Percentiles rank a stretch among this genome's conserved stretches.
Evolutionary conservation across 2,329 filamentous ascomycete species (phyloP).

Genomic region (Trichoderma pleuroti): DNA sequence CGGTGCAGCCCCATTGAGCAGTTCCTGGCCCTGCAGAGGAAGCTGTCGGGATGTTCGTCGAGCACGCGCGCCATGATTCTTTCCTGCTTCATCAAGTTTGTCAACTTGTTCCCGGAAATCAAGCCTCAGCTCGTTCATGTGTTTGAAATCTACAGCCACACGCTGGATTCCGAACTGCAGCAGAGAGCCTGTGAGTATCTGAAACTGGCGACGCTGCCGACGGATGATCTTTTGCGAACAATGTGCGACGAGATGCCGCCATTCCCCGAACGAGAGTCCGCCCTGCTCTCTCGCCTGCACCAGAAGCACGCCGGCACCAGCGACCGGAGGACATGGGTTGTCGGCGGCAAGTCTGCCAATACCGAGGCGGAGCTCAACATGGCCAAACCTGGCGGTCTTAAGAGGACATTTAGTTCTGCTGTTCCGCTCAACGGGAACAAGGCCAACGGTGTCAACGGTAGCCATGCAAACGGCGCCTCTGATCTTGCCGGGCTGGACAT

Average conservation of each 20-base stretch:
- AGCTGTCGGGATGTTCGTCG: conserved; percentile 84
- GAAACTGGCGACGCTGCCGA: conserved; percentile 76
- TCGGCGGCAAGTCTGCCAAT: conserved; percentile 95
- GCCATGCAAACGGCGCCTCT: conserved; percentile 48
- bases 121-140: conserved; percentile 90
- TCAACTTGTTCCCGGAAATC: conserved; percentile 98
- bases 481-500: conserved; percentile 84
- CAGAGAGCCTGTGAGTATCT: conserved; percentile 96
- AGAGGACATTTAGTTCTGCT: conserved; percentile 74
- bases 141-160: conserved; percentile 90
- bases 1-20: conserved; percentile 97
- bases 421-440: conserved; percentile 46
- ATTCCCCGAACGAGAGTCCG: conserved; percentile 91
- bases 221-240: conserved; percentile 86
- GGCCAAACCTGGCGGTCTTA: conserved; percentile 76
- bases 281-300: conserved; percentile 84
- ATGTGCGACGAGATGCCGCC: conserved; percentile 99
- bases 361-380: conserved; percentile 76
- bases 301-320: conserved; percentile 91
- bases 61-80: conserved; percentile 90
- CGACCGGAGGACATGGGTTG: conserved; percentile 94
- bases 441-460: conserved; percentile 46
- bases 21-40: conserved; percentile 85
- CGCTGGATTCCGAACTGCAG: conserved; percentile 90
- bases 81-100: conserved; percentile 94